Evolutionary conservation across 768 basidiomycete species (phyloP).

Genomic region (Boletellus sp.): DNA sequence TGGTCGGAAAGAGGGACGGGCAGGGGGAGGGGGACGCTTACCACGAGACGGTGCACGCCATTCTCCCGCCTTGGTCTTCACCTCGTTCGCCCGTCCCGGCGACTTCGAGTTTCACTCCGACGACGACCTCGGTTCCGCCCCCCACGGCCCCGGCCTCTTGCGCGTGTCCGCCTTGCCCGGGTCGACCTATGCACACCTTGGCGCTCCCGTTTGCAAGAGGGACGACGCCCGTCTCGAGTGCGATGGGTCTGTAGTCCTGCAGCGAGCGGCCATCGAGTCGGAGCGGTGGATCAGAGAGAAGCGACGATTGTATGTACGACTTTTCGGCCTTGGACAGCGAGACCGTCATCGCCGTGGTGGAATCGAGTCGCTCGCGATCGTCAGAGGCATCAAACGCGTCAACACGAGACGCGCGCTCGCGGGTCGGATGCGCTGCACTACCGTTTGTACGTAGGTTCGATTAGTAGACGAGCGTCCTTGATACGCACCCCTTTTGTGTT

Average conservation of each 20-base stretch:
- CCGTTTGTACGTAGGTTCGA: too few relatives aligned
- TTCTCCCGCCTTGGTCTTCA: slow-evolving; percentile 53
- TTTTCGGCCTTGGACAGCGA: slow-evolving; percentile 71
- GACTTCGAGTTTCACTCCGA: slow-evolving; percentile 78
- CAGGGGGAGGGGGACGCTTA: slow-evolving; percentile 37
- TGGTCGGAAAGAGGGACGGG: too few relatives aligned
- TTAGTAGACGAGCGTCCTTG: too few relatives aligned
- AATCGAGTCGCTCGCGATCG: too few relatives aligned
- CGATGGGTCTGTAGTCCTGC: slow-evolving; percentile 62
- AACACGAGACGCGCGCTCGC: too few relatives aligned
- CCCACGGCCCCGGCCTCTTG: slow-evolving; percentile 74
- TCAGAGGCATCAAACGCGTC: too few relatives aligned
- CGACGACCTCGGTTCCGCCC: slow-evolving; percentile 74
- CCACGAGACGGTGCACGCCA: slow-evolving; percentile 75
- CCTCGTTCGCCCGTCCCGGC: slow-evolving; percentile 45
- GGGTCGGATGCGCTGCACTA: too few relatives aligned
- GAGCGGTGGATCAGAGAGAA: slow-evolving; percentile 55
- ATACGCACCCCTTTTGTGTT: too few relatives aligned
- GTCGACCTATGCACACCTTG: slow-evolving; percentile 63
- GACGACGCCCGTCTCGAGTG: slow-evolving; percentile 73
- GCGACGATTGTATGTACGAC: slow-evolving; percentile 67
- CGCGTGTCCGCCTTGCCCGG: slow-evolving; percentile 66
- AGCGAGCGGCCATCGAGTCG: slow-evolving; percentile 74
- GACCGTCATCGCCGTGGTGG: neutral
- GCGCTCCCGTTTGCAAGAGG: slow-evolving; percentile 87